phyloP scores from a whole-genome alignment of 192 early-diverging fungal species.

The Haplosporangium gracile region DNA sequence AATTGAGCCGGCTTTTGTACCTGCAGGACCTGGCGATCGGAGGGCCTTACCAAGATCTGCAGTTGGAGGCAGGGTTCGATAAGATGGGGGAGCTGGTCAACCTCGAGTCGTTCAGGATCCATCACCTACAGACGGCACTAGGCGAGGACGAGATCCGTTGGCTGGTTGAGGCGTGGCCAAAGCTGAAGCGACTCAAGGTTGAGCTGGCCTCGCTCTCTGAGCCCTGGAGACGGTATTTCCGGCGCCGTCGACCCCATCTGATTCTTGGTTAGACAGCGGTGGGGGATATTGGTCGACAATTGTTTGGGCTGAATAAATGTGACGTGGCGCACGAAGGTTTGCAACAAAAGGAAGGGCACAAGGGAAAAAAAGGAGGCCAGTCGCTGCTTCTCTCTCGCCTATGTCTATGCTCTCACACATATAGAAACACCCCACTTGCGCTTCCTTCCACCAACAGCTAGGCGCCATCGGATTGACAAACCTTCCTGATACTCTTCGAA shows the following conservation, averaged over 20 bases:
- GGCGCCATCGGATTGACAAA: neutral
- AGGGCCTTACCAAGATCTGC: conserved; percentile 21
- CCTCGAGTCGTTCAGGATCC: conserved; percentile 39
- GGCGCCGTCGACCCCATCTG: conserved; percentile 41
- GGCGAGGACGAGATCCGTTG: conserved; percentile 54
- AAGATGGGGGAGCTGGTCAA: conserved; percentile 22
- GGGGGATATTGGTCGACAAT: neutral
- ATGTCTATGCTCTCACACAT: neutral
- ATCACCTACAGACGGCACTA: conserved; percentile 22
- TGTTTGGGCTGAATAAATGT: neutral
- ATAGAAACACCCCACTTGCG: too few relatives aligned
- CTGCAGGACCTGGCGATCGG: conserved; percentile 46
- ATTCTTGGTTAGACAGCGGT: conserved; percentile 19
- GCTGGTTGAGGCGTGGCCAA: conserved; percentile 47
- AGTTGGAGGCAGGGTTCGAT: conserved; percentile 31
- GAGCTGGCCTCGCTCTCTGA: conserved; percentile 20
- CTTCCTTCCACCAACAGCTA: neutral
- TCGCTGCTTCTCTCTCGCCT: neutral
- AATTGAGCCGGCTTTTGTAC: conserved; percentile 32
- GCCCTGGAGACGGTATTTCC: conserved; percentile 52
- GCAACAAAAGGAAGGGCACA: neutral
- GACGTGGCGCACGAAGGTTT: neutral
- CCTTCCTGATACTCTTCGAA: neutral
- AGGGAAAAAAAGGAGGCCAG: neutral
- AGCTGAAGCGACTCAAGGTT: conserved; percentile 40